A percentile compares a stretch with the other conserved stretches of the same genome.
These are phyloP conservation scores for Nidularia pulvinata DNA, from an alignment of 768 basidiomycete genomes.

Conservation along the genomic window DNA sequence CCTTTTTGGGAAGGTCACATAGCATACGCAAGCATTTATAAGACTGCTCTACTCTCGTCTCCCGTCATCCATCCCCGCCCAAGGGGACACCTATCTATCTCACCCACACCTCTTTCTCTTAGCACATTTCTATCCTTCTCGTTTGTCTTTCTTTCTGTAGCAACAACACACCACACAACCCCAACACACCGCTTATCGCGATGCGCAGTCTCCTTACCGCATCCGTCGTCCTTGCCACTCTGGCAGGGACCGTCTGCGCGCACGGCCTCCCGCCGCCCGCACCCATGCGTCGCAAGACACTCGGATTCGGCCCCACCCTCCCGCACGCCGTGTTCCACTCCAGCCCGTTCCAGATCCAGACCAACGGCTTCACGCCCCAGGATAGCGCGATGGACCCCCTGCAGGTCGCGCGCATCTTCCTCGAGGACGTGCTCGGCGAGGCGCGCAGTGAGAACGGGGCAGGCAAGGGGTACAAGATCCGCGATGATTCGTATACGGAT, in stretches of 20 bases:
- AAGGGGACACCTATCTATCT: no score
- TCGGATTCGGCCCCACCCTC: slow-evolving; percentile 85
- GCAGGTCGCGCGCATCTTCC: slow-evolving; percentile 64
- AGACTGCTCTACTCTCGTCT: no score
- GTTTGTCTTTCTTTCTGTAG: no score
- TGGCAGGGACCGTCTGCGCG: slow-evolving; percentile 55
- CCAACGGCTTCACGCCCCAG: slow-evolving; percentile 37
- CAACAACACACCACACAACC: no score
- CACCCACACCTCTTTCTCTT: no score
- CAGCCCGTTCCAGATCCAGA: slow-evolving; percentile 41
- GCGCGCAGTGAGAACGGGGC: slow-evolving; percentile 16
- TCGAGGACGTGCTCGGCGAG: slow-evolving; percentile 39
- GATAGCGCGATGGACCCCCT: slow-evolving; percentile 45
- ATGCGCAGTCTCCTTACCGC: slow-evolving; percentile 73
- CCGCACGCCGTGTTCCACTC: slow-evolving; percentile 70
- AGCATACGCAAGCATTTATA: no score
- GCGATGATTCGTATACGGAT: slow-evolving; percentile 89
- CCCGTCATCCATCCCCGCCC: no score
- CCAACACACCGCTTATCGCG: no score
- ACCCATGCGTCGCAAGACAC: slow-evolving; percentile 68
- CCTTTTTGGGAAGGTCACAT: no score
- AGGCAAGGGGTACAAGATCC: slow-evolving; percentile 46
- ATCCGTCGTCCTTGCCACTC: slow-evolving; percentile 57
- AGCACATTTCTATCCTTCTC: no score
- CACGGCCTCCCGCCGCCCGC: slow-evolving; percentile 18